These are phyloP conservation scores for Domatiomyces catenatus DNA, from an alignment of 2,329 filamentous ascomycete genomes.

Conservation along the genomic window DNA sequence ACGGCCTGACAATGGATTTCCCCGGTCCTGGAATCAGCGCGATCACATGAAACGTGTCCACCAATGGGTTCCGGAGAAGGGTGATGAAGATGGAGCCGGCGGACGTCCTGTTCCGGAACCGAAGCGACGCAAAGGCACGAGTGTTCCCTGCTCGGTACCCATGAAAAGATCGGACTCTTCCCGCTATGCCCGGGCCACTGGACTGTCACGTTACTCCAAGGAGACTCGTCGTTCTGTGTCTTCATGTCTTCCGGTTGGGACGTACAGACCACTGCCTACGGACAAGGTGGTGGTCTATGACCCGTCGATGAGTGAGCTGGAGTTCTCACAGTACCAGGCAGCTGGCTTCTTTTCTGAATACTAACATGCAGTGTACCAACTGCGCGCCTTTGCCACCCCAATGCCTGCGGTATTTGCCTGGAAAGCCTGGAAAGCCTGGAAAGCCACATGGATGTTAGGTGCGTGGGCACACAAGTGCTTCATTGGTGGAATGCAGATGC, in stretches of 20 bases:
- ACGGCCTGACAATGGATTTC: slow-evolving; percentile 71
- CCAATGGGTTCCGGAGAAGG: slow-evolving; percentile 30
- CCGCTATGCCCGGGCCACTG: slow-evolving; percentile 4
- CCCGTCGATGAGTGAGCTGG: slow-evolving; percentile 9
- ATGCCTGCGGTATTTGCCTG: neutral
- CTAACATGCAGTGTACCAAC: neutral
- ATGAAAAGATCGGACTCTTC: slow-evolving; percentile 17
- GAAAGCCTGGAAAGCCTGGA: no score
- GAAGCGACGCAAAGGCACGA: slow-evolving; percentile 11
- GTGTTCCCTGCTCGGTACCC: slow-evolving; percentile 9
- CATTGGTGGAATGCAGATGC: neutral
- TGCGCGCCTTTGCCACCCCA: neutral
- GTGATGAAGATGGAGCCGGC: slow-evolving; percentile 4
- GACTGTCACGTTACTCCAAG: slow-evolving; percentile 2
- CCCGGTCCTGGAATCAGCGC: slow-evolving; percentile 84
- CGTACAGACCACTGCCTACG: slow-evolving; percentile 6
- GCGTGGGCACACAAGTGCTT: neutral
- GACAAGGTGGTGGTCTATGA: slow-evolving; percentile 6
- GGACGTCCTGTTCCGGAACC: slow-evolving; percentile 9
- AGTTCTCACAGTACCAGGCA: slow-evolving; percentile 2
- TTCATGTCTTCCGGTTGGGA: slow-evolving; percentile 5
- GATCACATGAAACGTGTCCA: slow-evolving; percentile 97
- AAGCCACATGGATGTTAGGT: neutral
- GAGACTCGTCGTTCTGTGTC: slow-evolving; percentile 4
- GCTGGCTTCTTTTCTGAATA: neutral